Evolutionary conservation across 164 flowering plant species (phyloP).

Genomic region (Vitis labrusca): DNA sequence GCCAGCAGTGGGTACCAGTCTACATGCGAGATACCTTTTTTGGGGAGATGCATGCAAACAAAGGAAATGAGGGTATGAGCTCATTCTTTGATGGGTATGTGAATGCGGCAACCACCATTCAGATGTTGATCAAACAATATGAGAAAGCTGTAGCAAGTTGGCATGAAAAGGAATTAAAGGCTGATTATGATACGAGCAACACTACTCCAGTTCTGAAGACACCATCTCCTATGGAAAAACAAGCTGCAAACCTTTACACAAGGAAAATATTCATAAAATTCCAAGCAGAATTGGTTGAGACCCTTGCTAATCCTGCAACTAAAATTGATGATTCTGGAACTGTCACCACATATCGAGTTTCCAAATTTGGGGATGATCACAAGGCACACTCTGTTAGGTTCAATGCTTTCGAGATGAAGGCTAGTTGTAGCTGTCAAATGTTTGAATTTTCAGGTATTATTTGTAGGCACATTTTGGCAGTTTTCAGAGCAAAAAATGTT

Average conservation of each 20-base stretch:
- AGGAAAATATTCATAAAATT: constrained; percentile 36
- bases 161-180: constrained; percentile 43
- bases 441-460: constrained; percentile 45
- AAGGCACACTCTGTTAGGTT: constrained; percentile 41
- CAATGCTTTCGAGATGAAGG: constrained; percentile 37
- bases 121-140: constrained; percentile 32
- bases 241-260: constrained; percentile 41
- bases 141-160: constrained; percentile 39
- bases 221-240: constrained; percentile 54
- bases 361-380: constrained; percentile 45
- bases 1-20: constrained; percentile 48
- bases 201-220: constrained; percentile 35
- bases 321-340: constrained; percentile 36
- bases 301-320: constrained; percentile 45
- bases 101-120: constrained; percentile 37
- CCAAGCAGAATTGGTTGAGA: constrained; percentile 46
- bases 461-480: constrained; percentile 45
- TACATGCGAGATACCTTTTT: constrained; percentile 39
- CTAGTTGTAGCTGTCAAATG: constrained; percentile 47
- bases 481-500: constrained; percentile 44
- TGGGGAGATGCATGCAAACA: constrained; percentile 25
- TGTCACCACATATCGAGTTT: constrained; percentile 34
- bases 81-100: constrained; percentile 39
- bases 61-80: constrained; percentile 16
- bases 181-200: constrained; percentile 38